Conservation (phyloP, 148 eudicot species). For the Silene latifolia region DNA sequence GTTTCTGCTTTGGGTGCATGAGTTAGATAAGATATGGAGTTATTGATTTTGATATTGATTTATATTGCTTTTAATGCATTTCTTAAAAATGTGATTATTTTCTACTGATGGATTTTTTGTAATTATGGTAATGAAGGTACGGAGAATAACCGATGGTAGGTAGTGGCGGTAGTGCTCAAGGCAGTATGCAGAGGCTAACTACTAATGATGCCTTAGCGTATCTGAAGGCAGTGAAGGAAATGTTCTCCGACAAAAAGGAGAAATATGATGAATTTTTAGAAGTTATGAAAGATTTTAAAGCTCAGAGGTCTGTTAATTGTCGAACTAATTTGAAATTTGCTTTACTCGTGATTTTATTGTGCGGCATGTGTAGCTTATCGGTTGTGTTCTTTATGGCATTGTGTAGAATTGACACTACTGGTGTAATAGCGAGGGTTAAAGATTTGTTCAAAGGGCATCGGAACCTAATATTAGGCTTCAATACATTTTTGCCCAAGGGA, state of each 20-base stretch:
- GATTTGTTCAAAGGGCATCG: constrained; percentile 90
- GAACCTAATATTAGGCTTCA: constrained; percentile 77
- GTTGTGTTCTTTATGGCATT: constrained; percentile 12
- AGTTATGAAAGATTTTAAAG: constrained; percentile 96
- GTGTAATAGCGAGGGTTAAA: constrained; percentile 86
- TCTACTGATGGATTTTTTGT: constrained; percentile 7
- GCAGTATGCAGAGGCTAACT: constrained; percentile 53
- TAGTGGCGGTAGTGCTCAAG: constrained; percentile 44
- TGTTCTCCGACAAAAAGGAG: constrained; percentile 79
- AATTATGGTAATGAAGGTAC: constrained; percentile 40
- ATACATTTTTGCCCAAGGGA: constrained; percentile 95
- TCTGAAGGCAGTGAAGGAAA: constrained; percentile 87
- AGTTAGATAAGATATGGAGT: background rate
- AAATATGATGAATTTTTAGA: constrained; percentile 92
- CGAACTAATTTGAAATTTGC: constrained; percentile 4
- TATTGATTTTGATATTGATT: background rate
- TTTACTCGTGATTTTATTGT: background rate
- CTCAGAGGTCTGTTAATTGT: constrained; percentile 52
- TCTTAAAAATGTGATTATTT: background rate
- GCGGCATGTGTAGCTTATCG: constrained; percentile 7
- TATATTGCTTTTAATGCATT: background rate
- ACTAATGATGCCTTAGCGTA: constrained; percentile 84
- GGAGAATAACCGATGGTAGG: constrained; percentile 46
- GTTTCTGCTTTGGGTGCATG: background rate
- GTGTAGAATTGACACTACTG: constrained; percentile 77